phyloP scores from a whole-genome alignment of 1,139 yeast genomes.

The Yamadazyma diddensiae region DNA sequence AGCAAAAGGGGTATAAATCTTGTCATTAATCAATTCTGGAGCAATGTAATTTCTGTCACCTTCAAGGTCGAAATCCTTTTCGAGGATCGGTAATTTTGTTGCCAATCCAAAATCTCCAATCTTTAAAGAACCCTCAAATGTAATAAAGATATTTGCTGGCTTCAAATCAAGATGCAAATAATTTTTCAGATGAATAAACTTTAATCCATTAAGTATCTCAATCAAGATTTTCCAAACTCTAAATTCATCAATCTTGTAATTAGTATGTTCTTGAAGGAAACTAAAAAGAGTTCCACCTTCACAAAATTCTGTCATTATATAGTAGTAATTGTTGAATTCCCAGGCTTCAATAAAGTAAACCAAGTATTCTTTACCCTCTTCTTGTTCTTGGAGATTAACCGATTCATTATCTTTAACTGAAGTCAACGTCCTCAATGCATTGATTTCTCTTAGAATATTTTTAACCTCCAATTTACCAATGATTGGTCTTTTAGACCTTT shows the following conservation, averaged over 20 bases:
- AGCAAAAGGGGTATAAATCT: slow-evolving; percentile 86
- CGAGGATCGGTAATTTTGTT: slow-evolving; percentile 52
- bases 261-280: slow-evolving; percentile 68
- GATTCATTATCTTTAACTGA: slow-evolving; percentile 39
- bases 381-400: slow-evolving; percentile 51
- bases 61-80: slow-evolving; percentile 76
- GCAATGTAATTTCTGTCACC: slow-evolving; percentile 98
- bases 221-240: slow-evolving; percentile 94
- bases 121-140: slow-evolving; percentile 89
- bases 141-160: slow-evolving; percentile 91
- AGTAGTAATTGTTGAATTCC: slow-evolving; percentile 72
- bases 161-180: slow-evolving; percentile 85
- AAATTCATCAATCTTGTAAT: slow-evolving; percentile 91
- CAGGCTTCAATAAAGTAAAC: slow-evolving; percentile 82
- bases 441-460: slow-evolving; percentile 39
- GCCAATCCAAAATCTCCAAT: slow-evolving; percentile 78
- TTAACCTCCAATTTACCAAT: slow-evolving; percentile 41
- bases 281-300: slow-evolving; percentile 89
- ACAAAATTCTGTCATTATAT: slow-evolving; percentile 92
- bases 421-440: slow-evolving; percentile 41
- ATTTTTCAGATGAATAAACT: slow-evolving; percentile 73
- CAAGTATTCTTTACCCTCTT: slow-evolving; percentile 74
- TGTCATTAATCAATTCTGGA: slow-evolving; percentile 85
- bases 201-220: slow-evolving; percentile 75
- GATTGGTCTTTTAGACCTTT: slow-evolving; percentile 63